These are phyloP conservation scores for Nasturtium officinale DNA, from an alignment of 345 rosid genomes.

Conservation along the genomic window DNA sequence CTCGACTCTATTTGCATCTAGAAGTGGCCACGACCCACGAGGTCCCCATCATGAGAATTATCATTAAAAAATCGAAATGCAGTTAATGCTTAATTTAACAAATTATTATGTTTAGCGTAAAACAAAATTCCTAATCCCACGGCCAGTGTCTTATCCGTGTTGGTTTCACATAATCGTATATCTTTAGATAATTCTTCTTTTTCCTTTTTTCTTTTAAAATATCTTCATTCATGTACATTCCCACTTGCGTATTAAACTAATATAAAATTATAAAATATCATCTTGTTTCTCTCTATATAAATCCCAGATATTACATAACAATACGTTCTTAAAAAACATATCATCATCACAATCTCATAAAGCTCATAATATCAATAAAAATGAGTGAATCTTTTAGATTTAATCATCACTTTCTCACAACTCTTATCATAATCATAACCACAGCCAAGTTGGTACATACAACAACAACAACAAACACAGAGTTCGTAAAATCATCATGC, in stretches of 20 bases:
- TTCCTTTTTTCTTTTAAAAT: neutral
- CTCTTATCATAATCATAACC: slow-evolving; percentile 19
- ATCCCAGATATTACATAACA: neutral
- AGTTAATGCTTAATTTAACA: slow-evolving; percentile 20
- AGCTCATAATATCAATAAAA: neutral
- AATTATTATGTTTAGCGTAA: slow-evolving; percentile 26
- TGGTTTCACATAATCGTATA: slow-evolving; percentile 19
- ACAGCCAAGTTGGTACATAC: slow-evolving; percentile 22
- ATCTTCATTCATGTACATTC: slow-evolving; percentile 29
- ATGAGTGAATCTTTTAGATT: slow-evolving; percentile 24
- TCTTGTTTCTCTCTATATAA: slow-evolving; percentile 12
- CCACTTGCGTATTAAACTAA: slow-evolving; percentile 18
- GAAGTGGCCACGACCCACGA: neutral
- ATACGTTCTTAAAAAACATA: slow-evolving; percentile 15
- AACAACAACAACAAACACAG: slow-evolving; percentile 36
- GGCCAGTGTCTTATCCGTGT: slow-evolving; percentile 25
- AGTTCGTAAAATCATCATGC: slow-evolving; percentile 68
- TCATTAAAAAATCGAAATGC: slow-evolving; percentile 24
- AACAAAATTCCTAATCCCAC: slow-evolving; percentile 21
- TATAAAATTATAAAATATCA: neutral
- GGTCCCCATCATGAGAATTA: neutral
- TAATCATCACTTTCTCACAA: slow-evolving; percentile 21
- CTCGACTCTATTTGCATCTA: slow-evolving; percentile 16
- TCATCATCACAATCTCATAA: slow-evolving; percentile 10
- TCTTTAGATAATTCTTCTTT: neutral